Conservation (phyloP, 1,139 yeast species). For the Blastobotrys aristatus region DNA sequence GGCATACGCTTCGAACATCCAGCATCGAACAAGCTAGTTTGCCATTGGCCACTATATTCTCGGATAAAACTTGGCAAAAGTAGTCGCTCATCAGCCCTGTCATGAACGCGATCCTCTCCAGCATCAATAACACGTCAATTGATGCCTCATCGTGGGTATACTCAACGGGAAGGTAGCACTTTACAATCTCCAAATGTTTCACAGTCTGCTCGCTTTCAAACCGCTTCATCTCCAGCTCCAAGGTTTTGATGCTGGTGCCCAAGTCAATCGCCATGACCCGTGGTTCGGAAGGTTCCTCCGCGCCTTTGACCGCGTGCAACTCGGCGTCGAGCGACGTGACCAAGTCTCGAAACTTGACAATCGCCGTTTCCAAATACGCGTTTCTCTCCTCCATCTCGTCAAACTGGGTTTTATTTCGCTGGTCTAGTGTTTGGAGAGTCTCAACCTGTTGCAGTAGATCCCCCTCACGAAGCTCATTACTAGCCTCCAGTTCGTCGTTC, state of each 20-base stretch:
- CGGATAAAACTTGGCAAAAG: slow-evolving; percentile 6
- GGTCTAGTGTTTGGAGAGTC: slow-evolving; percentile 32
- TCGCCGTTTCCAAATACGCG: slow-evolving; percentile 33
- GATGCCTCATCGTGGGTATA: slow-evolving; percentile 23
- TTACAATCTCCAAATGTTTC: slow-evolving; percentile 29
- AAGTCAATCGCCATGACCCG: slow-evolving; percentile 12
- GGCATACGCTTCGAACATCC: slow-evolving; percentile 14
- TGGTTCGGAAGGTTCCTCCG: not conserved
- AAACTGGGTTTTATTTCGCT: slow-evolving; percentile 32
- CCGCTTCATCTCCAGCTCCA: slow-evolving; percentile 29
- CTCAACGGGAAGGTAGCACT: slow-evolving; percentile 26
- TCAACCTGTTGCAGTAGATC: slow-evolving; percentile 48
- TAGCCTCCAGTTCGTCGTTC: slow-evolving; percentile 59
- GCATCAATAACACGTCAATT: slow-evolving; percentile 20
- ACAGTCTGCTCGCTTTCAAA: slow-evolving; percentile 29
- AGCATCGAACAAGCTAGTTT: slow-evolving; percentile 17
- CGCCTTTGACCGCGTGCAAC: slow-evolving; percentile 25
- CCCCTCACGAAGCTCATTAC: slow-evolving; percentile 50
- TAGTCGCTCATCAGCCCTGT: slow-evolving; percentile 15
- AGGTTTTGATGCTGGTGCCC: slow-evolving; percentile 25
- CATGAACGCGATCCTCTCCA: slow-evolving; percentile 19
- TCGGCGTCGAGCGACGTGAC: slow-evolving; percentile 31
- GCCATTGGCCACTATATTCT: slow-evolving; percentile 15
- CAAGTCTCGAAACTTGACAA: slow-evolving; percentile 31
- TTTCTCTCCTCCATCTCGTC: slow-evolving; percentile 37